Percentiles rank a stretch among this genome's conserved stretches.
These are phyloP conservation scores for Fusarium bactridioides DNA, from an alignment of 2,329 filamentous ascomycete species.

Conservation along the genomic window DNA sequence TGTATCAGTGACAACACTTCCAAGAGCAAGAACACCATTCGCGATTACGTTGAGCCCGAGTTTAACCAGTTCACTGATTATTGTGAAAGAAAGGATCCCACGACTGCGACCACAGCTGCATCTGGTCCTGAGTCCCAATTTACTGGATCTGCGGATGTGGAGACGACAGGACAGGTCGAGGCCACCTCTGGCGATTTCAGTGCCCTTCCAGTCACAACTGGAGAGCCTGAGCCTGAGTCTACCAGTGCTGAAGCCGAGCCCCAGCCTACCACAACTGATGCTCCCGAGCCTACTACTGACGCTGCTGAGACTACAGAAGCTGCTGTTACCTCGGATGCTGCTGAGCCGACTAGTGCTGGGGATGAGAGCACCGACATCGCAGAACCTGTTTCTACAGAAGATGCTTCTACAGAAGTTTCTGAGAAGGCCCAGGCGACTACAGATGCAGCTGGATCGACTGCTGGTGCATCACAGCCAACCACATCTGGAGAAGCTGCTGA, in stretches of 20 bases:
- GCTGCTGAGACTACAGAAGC: not conserved
- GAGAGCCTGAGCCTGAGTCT: conserved; percentile 4
- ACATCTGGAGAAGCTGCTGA: conserved; percentile 9
- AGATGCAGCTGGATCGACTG: not conserved
- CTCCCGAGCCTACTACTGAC: conserved; percentile 8
- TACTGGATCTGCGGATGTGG: conserved; percentile 29
- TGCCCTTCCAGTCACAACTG: conserved; percentile 16
- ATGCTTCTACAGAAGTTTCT: not conserved
- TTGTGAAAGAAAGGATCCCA: conserved; percentile 48
- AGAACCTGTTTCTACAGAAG: not conserved
- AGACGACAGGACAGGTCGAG: conserved; percentile 40
- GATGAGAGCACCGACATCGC: not conserved
- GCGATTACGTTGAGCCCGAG: conserved; percentile 47
- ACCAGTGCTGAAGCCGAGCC: conserved; percentile 1
- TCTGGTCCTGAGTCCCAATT: conserved; percentile 37
- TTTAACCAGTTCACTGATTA: conserved; percentile 57
- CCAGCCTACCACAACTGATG: conserved; percentile 8
- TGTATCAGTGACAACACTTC: conserved; percentile 50
- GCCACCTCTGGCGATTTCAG: conserved; percentile 36
- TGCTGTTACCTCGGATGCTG: not conserved
- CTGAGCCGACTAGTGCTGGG: not conserved
- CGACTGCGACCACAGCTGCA: conserved; percentile 16
- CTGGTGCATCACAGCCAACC: conserved; percentile 13
- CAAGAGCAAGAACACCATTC: conserved; percentile 39
- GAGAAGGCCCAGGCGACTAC: not conserved